These are phyloP conservation scores for Perilla frutescens DNA, from an alignment of 257 asterid species.

Conservation along the genomic window DNA sequence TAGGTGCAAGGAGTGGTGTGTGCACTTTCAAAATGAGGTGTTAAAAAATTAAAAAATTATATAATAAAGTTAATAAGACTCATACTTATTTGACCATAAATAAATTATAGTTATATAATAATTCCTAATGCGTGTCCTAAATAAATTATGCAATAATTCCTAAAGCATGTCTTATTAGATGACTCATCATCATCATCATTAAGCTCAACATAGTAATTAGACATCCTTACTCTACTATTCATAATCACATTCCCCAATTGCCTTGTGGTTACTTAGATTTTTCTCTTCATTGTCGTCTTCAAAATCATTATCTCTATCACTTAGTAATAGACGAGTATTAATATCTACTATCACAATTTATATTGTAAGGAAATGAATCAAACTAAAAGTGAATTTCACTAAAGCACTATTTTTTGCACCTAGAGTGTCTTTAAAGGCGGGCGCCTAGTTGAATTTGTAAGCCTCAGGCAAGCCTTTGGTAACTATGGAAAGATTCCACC, in stretches of 20 bases:
- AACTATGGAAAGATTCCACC: background rate
- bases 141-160: background rate
- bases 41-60: background rate
- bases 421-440: background rate
- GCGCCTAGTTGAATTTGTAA: background rate
- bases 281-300: background rate
- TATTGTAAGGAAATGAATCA: background rate
- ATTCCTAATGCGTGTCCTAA: background rate
- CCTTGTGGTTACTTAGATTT: background rate
- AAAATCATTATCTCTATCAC: background rate
- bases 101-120: background rate
- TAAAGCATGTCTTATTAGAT: background rate
- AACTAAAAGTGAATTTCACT: background rate
- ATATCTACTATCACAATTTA: background rate
- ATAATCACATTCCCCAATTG: background rate
- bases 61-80: background rate
- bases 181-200: background rate
- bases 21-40: background rate
- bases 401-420: constrained; percentile 7
- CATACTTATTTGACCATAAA: background rate
- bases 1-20: background rate
- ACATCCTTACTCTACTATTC: background rate
- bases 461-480: background rate
- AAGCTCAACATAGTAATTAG: background rate
- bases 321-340: background rate